A percentile compares a stretch with the other conserved stretches of the same genome.
These are phyloP conservation scores for Eutypa lata DNA, from an alignment of 2,329 filamentous ascomycete species.

Conservation along the genomic window DNA sequence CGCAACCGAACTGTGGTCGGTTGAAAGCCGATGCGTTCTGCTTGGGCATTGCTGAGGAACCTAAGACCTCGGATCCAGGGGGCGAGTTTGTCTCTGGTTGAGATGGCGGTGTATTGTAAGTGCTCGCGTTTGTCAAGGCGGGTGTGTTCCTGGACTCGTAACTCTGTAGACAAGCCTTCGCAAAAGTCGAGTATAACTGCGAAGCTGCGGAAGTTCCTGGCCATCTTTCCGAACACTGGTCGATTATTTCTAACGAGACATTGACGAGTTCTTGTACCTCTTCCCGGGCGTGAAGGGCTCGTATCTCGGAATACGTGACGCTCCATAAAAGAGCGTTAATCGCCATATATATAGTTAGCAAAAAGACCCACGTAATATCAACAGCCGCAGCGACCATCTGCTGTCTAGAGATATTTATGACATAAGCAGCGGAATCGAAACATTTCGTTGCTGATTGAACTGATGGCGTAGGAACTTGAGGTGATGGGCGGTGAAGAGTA, in stretches of 20 bases:
- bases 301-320: conserved; percentile 81
- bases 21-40: conserved; percentile 37
- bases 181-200: conserved; percentile 82
- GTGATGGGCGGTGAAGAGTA: conserved; percentile 84
- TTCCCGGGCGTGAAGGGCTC: conserved; percentile 66
- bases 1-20: conserved; percentile 56
- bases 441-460: conserved; percentile 74
- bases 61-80: conserved; percentile 38
- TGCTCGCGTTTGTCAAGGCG: conserved; percentile 29
- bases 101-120: conserved; percentile 44
- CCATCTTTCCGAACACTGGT: conserved; percentile 82
- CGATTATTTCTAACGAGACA: conserved; percentile 73
- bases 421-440: conserved; percentile 77
- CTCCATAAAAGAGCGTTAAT: conserved; percentile 92
- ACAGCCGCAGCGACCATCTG: conserved; percentile 74
- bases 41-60: conserved; percentile 30
- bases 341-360: conserved; percentile 84
- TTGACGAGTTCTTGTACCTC: conserved; percentile 75
- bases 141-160: conserved; percentile 62
- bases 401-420: conserved; percentile 75
- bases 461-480: conserved; percentile 85
- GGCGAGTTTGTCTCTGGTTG: conserved; percentile 48
- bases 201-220: conserved; percentile 83
- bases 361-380: conserved; percentile 92
- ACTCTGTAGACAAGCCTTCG: conserved; percentile 81